phyloP scores from a whole-genome alignment of 257 asterid species.

The Oldenlandia corymbosa region DNA sequence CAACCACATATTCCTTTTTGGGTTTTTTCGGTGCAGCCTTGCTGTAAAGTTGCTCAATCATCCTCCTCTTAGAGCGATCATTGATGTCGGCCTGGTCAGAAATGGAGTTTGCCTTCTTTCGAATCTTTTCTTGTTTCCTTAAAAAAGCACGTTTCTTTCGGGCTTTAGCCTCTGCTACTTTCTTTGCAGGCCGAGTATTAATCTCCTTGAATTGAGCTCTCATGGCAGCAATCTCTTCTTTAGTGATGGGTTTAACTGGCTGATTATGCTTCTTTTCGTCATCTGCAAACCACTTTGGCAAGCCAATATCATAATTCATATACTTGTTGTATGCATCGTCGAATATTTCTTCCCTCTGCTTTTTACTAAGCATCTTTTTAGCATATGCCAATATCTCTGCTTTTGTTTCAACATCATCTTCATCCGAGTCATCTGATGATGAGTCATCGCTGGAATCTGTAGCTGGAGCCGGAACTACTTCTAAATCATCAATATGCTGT shows the following conservation, averaged over 20 bases:
- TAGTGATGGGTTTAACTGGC: constrained; percentile 76
- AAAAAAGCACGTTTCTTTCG: constrained; percentile 68
- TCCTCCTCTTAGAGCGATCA: constrained; percentile 74
- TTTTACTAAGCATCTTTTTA: constrained; percentile 72
- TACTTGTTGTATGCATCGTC: constrained; percentile 90
- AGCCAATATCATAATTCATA: constrained; percentile 72
- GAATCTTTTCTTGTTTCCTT: constrained; percentile 62
- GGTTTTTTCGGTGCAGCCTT: constrained; percentile 59
- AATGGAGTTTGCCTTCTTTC: constrained; percentile 83
- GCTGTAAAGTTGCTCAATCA: constrained; percentile 76
- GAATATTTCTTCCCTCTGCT: constrained; percentile 73
- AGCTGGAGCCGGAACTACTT: constrained; percentile 77
- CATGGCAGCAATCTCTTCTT: constrained; percentile 79
- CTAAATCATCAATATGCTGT: constrained; percentile 48
- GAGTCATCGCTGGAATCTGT: constrained; percentile 74
- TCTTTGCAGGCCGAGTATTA: constrained; percentile 91
- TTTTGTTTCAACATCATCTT: constrained; percentile 49
- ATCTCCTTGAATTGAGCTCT: constrained; percentile 77
- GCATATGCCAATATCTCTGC: constrained; percentile 86
- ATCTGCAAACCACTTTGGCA: constrained; percentile 85
- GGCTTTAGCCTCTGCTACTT: constrained; percentile 91
- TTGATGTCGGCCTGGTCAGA: constrained; percentile 72
- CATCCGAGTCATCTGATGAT: constrained; percentile 63
- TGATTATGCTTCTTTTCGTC: constrained; percentile 66
- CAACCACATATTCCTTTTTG: constrained; percentile 77